Conservation (phyloP, 192 early-diverging fungal genomes). For the Coemansia guatemalensis region DNA sequence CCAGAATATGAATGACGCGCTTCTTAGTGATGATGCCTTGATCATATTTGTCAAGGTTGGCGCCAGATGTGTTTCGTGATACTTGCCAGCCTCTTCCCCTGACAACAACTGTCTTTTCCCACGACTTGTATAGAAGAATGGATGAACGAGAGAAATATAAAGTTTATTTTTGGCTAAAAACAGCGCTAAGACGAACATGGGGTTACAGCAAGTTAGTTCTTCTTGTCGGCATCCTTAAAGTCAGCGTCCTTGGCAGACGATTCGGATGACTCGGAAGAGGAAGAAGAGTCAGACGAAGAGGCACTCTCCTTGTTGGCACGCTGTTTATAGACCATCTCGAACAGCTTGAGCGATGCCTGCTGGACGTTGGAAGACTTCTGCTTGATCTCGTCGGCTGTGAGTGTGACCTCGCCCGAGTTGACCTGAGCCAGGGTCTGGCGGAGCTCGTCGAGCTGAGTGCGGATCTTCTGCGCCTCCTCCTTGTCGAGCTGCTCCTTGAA, state of each 20-base stretch:
- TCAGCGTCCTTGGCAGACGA: slow-evolving; percentile 65
- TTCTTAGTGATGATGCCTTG: too few relatives aligned
- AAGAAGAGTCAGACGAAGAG: slow-evolving; percentile 19
- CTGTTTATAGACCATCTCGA: slow-evolving; percentile 97
- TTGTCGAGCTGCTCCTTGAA: slow-evolving; percentile 95
- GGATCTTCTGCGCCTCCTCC: slow-evolving; percentile 85
- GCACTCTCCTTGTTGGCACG: slow-evolving; percentile 49
- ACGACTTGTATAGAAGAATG: too few relatives aligned
- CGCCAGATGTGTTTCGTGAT: too few relatives aligned
- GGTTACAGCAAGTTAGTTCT: slow-evolving; percentile 29
- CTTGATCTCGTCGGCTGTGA: slow-evolving; percentile 87
- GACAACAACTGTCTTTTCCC: too few relatives aligned
- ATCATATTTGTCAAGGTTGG: too few relatives aligned
- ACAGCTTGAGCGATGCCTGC: slow-evolving; percentile 89
- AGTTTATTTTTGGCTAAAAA: too few relatives aligned
- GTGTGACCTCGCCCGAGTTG: slow-evolving; percentile 61
- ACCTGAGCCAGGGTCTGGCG: slow-evolving; percentile 75
- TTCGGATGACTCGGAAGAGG: slow-evolving; percentile 18
- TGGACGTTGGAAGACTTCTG: slow-evolving; percentile 83
- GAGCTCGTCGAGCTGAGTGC: slow-evolving; percentile 75
- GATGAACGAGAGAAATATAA: background rate
- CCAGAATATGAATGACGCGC: too few relatives aligned
- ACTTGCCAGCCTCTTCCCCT: too few relatives aligned
- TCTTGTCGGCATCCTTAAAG: slow-evolving; percentile 73
- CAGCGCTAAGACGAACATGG: too few relatives aligned